Evolutionary conservation across 2,329 filamentous ascomycete species (phyloP).

Genomic region (Aspergillus ustus): DNA sequence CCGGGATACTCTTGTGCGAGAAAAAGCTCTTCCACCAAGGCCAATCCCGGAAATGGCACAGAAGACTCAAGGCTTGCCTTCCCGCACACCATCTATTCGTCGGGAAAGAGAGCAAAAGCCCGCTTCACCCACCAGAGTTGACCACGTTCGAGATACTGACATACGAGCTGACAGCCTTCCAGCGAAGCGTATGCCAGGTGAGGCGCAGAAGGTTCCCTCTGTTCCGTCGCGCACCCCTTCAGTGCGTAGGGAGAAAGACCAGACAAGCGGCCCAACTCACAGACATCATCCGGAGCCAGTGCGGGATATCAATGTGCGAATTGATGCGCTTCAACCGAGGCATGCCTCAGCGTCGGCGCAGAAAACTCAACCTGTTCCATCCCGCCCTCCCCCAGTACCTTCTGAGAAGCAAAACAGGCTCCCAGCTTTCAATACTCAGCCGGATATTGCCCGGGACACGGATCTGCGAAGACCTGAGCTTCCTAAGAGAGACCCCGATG

Average conservation of each 20-base stretch:
- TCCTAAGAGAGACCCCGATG: not conserved
- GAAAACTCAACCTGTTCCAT: not conserved
- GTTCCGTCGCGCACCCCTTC: conserved; percentile 3
- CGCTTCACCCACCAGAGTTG: not conserved
- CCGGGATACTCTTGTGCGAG: not conserved
- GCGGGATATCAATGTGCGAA: not conserved
- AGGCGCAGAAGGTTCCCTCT: not conserved
- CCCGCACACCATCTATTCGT: conserved; percentile 4
- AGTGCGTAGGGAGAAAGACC: not conserved
- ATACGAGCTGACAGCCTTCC: conserved; percentile 3
- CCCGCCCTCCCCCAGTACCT: not conserved
- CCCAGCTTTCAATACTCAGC: not conserved
- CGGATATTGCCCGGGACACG: not conserved
- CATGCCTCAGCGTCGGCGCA: not conserved
- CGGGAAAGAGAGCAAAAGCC: conserved; percentile 5
- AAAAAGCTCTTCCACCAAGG: not conserved
- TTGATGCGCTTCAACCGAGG: not conserved
- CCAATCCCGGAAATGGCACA: not conserved
- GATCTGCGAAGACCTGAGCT: not conserved
- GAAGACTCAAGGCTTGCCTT: not conserved
- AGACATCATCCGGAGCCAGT: not conserved
- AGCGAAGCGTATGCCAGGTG: not conserved
- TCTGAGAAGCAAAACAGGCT: not conserved
- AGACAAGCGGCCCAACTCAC: not conserved
- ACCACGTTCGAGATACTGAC: not conserved